Evolutionary conservation across 2,329 filamentous ascomycete genomes (phyloP), one percentile per base, ranked within the genome.

Genomic region (Cladosporium austrohemisphaericum): DNA sequence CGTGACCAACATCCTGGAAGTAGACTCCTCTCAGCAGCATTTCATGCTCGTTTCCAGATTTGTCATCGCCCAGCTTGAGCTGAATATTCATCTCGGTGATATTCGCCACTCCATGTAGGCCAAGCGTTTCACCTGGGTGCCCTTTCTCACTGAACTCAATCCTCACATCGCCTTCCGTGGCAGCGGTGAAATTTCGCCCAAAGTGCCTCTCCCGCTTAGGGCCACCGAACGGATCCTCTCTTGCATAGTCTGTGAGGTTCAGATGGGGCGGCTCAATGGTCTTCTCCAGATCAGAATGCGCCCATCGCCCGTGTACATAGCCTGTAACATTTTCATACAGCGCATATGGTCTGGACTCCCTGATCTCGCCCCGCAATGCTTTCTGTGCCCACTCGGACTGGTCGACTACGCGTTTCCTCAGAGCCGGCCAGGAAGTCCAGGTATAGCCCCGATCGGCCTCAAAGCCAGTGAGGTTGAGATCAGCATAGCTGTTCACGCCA

Each of bases 21-120:
- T 97, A 92, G 3, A 94, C 78, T 3, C 93, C 93, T 67, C 89
- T 84, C 41, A 95, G 71, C 44, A 80, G 77, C 70, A 94, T 82
- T 57, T 91, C 85, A 83, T 86, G 91, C 57, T 81, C 86, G 62
- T 84, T 84, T 4, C 86, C 85, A 52, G 80, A 80, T 49, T 80
- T 77, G 33, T 81, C 76, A 60, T 93, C 89, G 58, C 89, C 83
- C 31, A 96, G 74, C 5, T 79, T 83, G 45, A 92, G 71, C 5
- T 82, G 80, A 1, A 83, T 87, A 49, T 78, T 79, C 47, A 92
- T 80, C 60, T 86, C 81, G 41, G 86, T 83, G 25, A 84, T 78
- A 20, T 78, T 69, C n/a, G 77, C 73, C 16, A 50, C 59, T 56
- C 51, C 68, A 61, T 60, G 38, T 8, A 57, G 52, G 14, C 50